Percentiles rank a stretch among this genome's conserved stretches.
Evolutionary conservation across 2,329 filamentous ascomycete species (phyloP).

Genomic region (Cladophialophora carrionii): DNA sequence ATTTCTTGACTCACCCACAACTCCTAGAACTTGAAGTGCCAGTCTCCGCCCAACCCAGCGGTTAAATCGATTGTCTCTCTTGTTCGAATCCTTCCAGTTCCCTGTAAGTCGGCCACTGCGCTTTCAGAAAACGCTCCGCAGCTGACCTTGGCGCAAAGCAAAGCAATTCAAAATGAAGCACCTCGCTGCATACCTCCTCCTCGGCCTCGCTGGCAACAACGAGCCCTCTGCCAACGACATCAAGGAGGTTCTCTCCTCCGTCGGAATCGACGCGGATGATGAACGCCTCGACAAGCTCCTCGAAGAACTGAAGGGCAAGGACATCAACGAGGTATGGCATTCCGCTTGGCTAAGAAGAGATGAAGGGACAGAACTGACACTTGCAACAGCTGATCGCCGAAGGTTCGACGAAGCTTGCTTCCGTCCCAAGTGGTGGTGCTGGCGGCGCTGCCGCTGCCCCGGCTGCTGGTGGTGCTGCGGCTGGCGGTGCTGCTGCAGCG

Average conservation of each 20-base stretch:
- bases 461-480: constrained; percentile 65
- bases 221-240: constrained; percentile 83
- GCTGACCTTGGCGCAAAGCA: constrained; percentile 32
- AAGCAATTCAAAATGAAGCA: constrained; percentile 86
- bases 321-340: constrained; percentile 82
- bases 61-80: constrained; percentile 98
- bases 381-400: constrained; percentile 79
- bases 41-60: constrained; percentile 95
- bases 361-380: constrained; percentile 38
- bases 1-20: constrained; percentile 40
- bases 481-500: constrained; percentile 78
- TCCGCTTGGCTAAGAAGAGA: not conserved
- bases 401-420: constrained; percentile 92
- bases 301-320: constrained; percentile 68
- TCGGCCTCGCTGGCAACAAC: constrained; percentile 89
- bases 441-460: constrained; percentile 64
- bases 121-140: constrained; percentile 3
- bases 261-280: constrained; percentile 92
- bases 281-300: constrained; percentile 86
- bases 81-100: constrained; percentile 48
- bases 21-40: constrained; percentile 85
- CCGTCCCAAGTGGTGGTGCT: constrained; percentile 89
- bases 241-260: constrained; percentile 85
- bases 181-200: constrained; percentile 98
- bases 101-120: constrained; percentile 15